Evolutionary conservation across 2,329 filamentous ascomycete genomes (phyloP).

Genomic region (Claviceps pazoutovae): DNA sequence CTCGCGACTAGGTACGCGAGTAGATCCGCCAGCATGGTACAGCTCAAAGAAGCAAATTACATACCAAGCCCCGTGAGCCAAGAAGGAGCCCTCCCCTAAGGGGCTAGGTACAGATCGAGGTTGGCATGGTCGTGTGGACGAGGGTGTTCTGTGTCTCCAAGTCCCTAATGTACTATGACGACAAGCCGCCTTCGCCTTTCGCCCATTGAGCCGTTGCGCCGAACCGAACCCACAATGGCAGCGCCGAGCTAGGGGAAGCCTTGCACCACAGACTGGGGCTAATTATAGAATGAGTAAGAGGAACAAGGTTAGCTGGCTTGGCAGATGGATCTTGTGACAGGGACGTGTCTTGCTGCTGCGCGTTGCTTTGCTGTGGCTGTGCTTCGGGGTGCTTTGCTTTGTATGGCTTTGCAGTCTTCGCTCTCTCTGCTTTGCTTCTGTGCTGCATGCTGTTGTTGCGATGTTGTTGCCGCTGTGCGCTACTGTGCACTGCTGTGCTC

Average conservation of each 20-base stretch:
- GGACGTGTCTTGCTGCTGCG: not conserved
- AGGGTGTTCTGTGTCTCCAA: not conserved
- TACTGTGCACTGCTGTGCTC: not conserved
- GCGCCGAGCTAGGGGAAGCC: not conserved
- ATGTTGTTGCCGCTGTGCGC: not conserved
- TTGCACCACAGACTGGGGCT: not conserved
- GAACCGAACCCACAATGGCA: conserved; percentile 1
- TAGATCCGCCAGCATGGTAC: not conserved
- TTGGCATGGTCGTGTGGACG: not conserved
- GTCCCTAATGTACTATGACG: not conserved
- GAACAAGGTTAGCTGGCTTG: not conserved
- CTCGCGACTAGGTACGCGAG: not conserved
- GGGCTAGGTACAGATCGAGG: not conserved
- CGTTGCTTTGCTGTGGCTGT: not conserved
- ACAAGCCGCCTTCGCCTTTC: not conserved
- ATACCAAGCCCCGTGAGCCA: not conserved
- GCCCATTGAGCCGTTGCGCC: conserved; percentile 3
- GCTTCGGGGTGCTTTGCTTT: no score
- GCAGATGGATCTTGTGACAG: conserved; percentile 1
- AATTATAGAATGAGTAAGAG: conserved; percentile 2
- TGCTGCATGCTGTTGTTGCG: not conserved
- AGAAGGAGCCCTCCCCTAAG: not conserved
- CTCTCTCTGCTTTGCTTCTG: not conserved
- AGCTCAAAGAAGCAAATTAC: not conserved
- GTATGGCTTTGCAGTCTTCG: not conserved